Evolutionary conservation across 1,284 basidiomycete species (phyloP).

Genomic region (Spongispora temasekensis): DNA sequence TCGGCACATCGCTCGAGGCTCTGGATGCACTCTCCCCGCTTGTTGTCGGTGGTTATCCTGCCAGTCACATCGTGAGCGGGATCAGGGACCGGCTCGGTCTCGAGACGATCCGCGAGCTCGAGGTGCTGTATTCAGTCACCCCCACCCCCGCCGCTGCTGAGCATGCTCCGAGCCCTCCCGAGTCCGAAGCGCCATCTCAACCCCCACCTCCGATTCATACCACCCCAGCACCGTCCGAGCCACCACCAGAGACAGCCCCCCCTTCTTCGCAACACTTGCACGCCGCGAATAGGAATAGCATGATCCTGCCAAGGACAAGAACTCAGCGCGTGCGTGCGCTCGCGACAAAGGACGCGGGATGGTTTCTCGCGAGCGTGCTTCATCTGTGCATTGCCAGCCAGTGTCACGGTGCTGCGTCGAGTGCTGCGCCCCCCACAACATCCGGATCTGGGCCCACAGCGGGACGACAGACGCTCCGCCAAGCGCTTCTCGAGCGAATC

Average conservation of each 20-base stretch:
- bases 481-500: constrained; percentile 25
- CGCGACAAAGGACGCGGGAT: constrained; percentile 26
- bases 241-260: not conserved
- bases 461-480: constrained; percentile 7
- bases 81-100: constrained; percentile 26
- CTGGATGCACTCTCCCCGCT: constrained; percentile 18
- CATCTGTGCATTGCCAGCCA: constrained; percentile 22
- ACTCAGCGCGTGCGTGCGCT: constrained; percentile 24
- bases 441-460: not conserved
- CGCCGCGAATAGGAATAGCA: constrained; percentile 14
- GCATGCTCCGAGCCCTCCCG: not conserved
- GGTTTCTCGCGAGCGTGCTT: constrained; percentile 31
- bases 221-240: too few species aligned
- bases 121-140: constrained; percentile 17
- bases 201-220: not conserved
- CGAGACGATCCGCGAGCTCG: constrained; percentile 30
- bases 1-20: constrained; percentile 21
- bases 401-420: too few species aligned
- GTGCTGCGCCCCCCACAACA: not conserved
- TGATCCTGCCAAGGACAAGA: constrained; percentile 13
- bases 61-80: constrained; percentile 3
- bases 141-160: not conserved
- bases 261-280: constrained; percentile 4
- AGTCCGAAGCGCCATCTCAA: too few species aligned
- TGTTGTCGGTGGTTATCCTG: not conserved